Evolutionary conservation across 805 yeast species (phyloP), one percentile per base, ranked within the genome.

Genomic region (Isabelozyma rhagii): DNA sequence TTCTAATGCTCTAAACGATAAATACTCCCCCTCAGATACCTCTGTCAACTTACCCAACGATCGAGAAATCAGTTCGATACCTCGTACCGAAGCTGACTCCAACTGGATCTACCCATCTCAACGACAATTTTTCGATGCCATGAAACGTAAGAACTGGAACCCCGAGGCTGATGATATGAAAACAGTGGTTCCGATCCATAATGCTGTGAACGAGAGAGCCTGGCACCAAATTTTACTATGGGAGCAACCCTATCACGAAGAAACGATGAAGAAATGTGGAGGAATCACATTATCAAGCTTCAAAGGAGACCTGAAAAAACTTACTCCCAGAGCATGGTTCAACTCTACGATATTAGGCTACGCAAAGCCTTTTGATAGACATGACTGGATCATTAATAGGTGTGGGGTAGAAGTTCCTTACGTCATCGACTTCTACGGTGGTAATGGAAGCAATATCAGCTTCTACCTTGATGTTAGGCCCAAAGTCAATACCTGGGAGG

Each of bases 21-120:
- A 55, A 0, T 65, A 68, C 45, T 21, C 53, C 4, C 44, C 66
- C 14, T 56, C 56, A 1, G 54, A 72, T 41, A 50, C 56, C 29
- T 31, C 36, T 9, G 71, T 73, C 0, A 60, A 68, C 1, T 69
- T 91, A 34, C 87, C 96, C 0, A 79, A 79, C n/a, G 89, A 85
- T 1, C 74, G 97, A 52, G 93, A 85, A 57, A 69, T 87, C 4
- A 84, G 92, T 8, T 80, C 96, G 3, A 92, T 92, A 41, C 97
- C 97, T 44, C 72, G 96, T 46, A 86, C 96, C 0, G 62, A 80
- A 1, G 55, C 67, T 14, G 75, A 75, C 13, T 58, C 77, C 0
- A 87, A 92, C 69, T 93, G 99, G 99, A 78, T 93, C 1, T 93
- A 93, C 63, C 99, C 99, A 8, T 89, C 97, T 4, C 96, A 93